These are phyloP conservation scores for Paramecium pentaurelia DNA, from an alignment of 73 alveolate genomes.

Conservation along the genomic window DNA sequence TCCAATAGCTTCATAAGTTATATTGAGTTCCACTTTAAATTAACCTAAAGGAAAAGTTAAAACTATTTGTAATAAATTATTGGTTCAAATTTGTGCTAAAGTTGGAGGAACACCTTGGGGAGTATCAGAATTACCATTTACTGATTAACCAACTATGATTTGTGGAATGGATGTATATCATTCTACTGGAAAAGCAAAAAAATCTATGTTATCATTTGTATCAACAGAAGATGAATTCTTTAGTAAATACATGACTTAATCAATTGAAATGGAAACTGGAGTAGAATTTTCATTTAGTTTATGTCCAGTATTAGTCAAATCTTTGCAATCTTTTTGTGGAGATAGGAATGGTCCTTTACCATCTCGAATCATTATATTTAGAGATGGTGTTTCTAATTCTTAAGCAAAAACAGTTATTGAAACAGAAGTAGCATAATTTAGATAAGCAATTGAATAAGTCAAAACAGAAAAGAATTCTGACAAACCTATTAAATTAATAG, in stretches of 20 bases:
- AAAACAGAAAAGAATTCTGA: constrained; percentile 44
- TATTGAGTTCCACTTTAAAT: constrained; percentile 54
- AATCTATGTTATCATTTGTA: constrained; percentile 62
- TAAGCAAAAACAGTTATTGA: constrained; percentile 63
- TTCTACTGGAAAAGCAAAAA: constrained; percentile 58
- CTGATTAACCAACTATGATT: constrained; percentile 83
- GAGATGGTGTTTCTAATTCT: constrained; percentile 83
- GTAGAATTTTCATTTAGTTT: constrained; percentile 60
- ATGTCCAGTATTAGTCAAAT: not conserved
- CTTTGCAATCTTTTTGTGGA: not conserved
- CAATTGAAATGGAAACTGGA: constrained; percentile 54
- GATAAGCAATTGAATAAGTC: constrained; percentile 55
- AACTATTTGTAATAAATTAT: constrained; percentile 56
- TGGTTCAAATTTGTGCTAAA: constrained; percentile 86
- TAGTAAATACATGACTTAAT: constrained; percentile 55
- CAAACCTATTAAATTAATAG: constrained; percentile 58
- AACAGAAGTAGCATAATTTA: constrained; percentile 70
- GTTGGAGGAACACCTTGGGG: constrained; percentile 98
- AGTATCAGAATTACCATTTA: constrained; percentile 82
- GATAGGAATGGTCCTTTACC: not conserved
- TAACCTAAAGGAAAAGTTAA: not conserved
- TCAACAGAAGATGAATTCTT: constrained; percentile 47
- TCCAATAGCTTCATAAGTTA: not conserved
- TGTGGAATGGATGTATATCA: constrained; percentile 81
- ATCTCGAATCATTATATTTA: constrained; percentile 60